A percentile compares a stretch with the other conserved stretches of the same genome.
phyloP scores from a whole-genome alignment of 2,329 filamentous ascomycete species.

The Cordyceps pruinosa region DNA sequence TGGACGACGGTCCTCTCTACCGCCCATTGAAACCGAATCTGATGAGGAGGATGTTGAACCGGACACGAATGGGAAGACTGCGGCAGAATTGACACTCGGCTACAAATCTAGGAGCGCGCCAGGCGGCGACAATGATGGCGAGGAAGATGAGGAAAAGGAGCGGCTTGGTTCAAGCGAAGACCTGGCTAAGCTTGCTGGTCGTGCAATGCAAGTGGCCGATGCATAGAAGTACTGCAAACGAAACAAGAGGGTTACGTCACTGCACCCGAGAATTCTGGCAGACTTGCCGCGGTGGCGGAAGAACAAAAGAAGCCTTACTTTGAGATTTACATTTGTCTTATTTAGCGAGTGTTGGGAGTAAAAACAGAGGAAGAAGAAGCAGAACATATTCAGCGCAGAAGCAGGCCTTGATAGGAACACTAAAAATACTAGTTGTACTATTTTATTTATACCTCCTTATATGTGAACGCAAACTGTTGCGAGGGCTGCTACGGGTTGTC shows the following conservation, averaged over 20 bases:
- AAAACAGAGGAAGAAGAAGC: not conserved
- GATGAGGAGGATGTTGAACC: slow-evolving; percentile 20
- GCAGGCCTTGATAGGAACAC: slow-evolving; percentile 6
- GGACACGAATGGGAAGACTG: not conserved
- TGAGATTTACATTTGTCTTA: slow-evolving; percentile 9
- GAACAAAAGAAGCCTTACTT: not conserved
- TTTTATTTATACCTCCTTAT: not conserved
- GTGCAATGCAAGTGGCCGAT: not conserved
- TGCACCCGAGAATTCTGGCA: not conserved
- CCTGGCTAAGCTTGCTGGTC: not conserved
- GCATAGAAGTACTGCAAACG: not conserved
- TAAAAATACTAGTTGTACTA: slow-evolving; percentile 5
- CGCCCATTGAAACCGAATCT: slow-evolving; percentile 40
- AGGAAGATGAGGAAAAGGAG: not conserved
- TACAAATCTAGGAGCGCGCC: not conserved
- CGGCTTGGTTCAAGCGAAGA: not conserved
- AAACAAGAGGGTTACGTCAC: not conserved
- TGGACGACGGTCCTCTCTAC: slow-evolving; percentile 48
- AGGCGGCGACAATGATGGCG: not conserved
- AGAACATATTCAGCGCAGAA: slow-evolving; percentile 5
- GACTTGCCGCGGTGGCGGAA: not conserved
- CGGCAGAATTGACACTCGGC: not conserved
- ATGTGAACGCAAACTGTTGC: not conserved
- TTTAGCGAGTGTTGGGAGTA: slow-evolving; percentile 6
- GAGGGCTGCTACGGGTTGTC: not conserved